These are phyloP conservation scores for Trichoderma sp. DNA, from an alignment of 2,329 filamentous ascomycete genomes.

Conservation along the genomic window DNA sequence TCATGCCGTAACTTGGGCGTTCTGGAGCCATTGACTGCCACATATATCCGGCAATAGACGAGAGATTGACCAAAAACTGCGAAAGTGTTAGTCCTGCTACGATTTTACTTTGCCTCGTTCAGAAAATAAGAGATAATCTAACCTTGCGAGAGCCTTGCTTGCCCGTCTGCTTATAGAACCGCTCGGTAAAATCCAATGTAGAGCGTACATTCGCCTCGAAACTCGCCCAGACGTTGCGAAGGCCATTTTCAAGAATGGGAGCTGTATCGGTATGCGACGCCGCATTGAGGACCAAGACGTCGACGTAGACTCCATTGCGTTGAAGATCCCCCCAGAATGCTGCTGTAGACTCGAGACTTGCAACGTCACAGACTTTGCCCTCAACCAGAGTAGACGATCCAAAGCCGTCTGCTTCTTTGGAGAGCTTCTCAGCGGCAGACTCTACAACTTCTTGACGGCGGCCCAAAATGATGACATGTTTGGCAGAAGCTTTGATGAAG, in stretches of 20 bases:
- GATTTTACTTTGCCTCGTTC: too few relatives aligned
- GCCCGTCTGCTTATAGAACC: conserved; percentile 31
- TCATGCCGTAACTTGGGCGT: conserved; percentile 41
- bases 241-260: conserved; percentile 29
- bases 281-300: conserved; percentile 40
- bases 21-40: conserved; percentile 28
- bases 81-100: conserved; percentile 6
- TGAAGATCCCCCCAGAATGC: conserved; percentile 39
- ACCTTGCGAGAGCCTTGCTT: conserved; percentile 18
- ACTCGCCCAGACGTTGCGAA: conserved; percentile 27
- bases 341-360: conserved; percentile 31
- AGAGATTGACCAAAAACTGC: conserved; percentile 30
- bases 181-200: conserved; percentile 29
- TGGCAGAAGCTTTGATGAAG: conserved; percentile 49
- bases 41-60: conserved; percentile 30
- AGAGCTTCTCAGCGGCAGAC: conserved; percentile 30
- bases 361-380: conserved; percentile 35
- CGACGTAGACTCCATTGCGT: conserved; percentile 33
- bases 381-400: conserved; percentile 32
- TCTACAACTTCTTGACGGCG: conserved; percentile 38
- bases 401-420: conserved; percentile 29
- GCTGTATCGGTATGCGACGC: conserved; percentile 26
- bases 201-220: conserved; percentile 32
- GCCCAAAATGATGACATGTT: conserved; percentile 46
- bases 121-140: neutral